A percentile compares a stretch with the other conserved stretches of the same genome.
phyloP scores from a whole-genome alignment of 2,329 filamentous ascomycete genomes.

The Stagonosporopsis rhizophila region DNA sequence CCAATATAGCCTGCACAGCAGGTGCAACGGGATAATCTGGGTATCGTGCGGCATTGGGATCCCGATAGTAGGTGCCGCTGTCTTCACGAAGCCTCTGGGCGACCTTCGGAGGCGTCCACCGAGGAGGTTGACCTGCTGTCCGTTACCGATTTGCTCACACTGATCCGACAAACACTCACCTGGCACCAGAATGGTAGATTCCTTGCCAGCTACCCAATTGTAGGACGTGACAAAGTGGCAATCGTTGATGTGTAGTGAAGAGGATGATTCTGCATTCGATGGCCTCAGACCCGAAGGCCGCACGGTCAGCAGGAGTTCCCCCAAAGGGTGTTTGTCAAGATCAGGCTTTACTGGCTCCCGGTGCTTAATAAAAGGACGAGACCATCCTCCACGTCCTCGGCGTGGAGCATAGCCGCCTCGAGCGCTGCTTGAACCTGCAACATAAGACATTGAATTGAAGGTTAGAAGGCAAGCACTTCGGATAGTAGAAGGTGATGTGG shows the following conservation, averaged over 20 bases:
- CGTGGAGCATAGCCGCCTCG: conserved; percentile 37
- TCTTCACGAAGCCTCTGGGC: conserved; percentile 53
- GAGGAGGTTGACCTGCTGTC: conserved; percentile 57
- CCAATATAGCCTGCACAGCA: conserved; percentile 54
- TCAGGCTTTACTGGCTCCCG: conserved; percentile 28
- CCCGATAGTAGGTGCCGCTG: conserved; percentile 59
- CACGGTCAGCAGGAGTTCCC: conserved; percentile 34
- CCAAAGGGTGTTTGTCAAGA: conserved; percentile 39
- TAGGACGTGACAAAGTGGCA: conserved; percentile 59
- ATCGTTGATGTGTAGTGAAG: conserved; percentile 44
- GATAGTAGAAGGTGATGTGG: not conserved
- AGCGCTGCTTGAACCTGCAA: conserved; percentile 9
- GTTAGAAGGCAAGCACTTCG: not conserved
- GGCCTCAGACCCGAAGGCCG: conserved; percentile 19
- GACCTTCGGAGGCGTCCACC: conserved; percentile 56
- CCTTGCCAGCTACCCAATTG: conserved; percentile 56
- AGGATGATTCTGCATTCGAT: not conserved
- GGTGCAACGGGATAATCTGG: conserved; percentile 61
- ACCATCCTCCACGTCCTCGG: conserved; percentile 26
- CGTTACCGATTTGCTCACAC: conserved; percentile 2
- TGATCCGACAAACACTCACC: conserved; percentile 21
- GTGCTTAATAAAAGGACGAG: conserved; percentile 15
- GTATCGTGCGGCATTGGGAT: conserved; percentile 61
- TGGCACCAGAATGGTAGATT: conserved; percentile 49
- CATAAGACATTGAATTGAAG: not conserved